Conservation (phyloP, 768 basidiomycete species). For the Leccinum longicurvipes region DNA sequence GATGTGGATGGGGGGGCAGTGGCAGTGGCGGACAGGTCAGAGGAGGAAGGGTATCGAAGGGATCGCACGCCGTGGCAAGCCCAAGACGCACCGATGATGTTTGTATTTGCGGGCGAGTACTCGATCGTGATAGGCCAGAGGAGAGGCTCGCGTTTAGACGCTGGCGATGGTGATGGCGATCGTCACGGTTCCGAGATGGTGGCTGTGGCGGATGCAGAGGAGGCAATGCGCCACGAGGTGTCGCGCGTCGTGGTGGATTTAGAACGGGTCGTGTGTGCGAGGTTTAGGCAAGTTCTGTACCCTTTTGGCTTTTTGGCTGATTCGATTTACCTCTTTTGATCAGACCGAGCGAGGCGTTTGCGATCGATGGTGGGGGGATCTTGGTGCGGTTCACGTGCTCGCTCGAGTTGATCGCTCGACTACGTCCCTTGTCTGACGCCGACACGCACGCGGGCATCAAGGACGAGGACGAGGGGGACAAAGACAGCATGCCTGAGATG, state of each 20-base stretch:
- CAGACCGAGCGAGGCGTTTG: conserved; percentile 19
- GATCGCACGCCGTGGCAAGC: background rate
- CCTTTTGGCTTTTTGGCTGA: background rate
- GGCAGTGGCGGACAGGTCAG: background rate
- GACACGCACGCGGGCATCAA: too few relatives aligned
- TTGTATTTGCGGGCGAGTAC: conserved; percentile 27
- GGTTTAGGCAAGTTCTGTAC: conserved; percentile 20
- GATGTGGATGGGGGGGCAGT: background rate
- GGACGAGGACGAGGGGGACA: too few relatives aligned
- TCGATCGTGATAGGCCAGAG: conserved; percentile 17
- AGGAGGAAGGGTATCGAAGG: background rate
- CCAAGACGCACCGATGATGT: conserved; percentile 5
- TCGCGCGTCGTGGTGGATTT: conserved; percentile 14
- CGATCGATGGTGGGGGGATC: conserved; percentile 20
- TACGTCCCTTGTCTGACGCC: conserved; percentile 17
- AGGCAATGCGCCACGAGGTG: conserved; percentile 19
- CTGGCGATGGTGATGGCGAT: background rate
- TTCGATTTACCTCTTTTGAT: background rate
- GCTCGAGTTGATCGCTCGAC: conserved; percentile 20
- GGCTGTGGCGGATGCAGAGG: background rate
- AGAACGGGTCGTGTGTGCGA: conserved; percentile 6
- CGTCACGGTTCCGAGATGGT: background rate
- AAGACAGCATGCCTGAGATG: too few relatives aligned
- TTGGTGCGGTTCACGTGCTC: conserved; percentile 24
- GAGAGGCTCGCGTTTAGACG: background rate